Percentiles rank a stretch among this genome's conserved stretches.
Evolutionary conservation across 1,284 basidiomycete genomes (phyloP).

Genomic region (Irpex sp.): DNA sequence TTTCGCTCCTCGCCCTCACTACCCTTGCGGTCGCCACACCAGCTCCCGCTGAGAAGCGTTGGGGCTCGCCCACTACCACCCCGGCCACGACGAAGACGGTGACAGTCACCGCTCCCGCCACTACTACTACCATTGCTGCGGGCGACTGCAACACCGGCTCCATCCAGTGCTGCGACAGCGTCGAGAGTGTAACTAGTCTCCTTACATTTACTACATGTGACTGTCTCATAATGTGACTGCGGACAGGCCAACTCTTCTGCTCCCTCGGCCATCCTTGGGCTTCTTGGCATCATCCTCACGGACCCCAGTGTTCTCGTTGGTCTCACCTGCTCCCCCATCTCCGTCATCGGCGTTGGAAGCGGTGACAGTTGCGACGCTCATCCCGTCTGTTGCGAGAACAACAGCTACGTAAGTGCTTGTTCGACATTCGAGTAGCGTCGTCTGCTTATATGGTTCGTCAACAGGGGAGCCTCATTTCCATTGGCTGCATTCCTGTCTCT

Average conservation of each 20-base stretch:
- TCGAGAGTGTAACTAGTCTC: slow-evolving; percentile 1
- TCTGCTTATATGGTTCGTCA: neutral
- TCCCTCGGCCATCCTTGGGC: too few relatives aligned
- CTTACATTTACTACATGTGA: neutral
- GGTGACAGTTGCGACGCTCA: neutral
- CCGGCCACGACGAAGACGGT: slow-evolving; percentile 4
- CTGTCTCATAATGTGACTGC: neutral
- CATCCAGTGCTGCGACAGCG: slow-evolving; percentile 13
- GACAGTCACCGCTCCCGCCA: slow-evolving; percentile 6
- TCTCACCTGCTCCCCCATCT: neutral
- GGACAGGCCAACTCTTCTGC: too few relatives aligned
- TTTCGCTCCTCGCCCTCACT: slow-evolving; percentile 5
- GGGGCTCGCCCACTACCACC: slow-evolving; percentile 1
- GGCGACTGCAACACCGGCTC: slow-evolving; percentile 10
- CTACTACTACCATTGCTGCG: neutral
- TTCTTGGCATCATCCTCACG: too few relatives aligned
- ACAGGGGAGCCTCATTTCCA: slow-evolving; percentile 5
- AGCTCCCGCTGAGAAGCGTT: neutral
- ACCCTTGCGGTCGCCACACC: slow-evolving; percentile 15
- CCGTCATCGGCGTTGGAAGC: neutral
- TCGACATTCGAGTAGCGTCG: neutral
- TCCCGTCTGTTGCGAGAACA: neutral
- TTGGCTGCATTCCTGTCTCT: slow-evolving; percentile 6
- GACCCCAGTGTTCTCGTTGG: too few relatives aligned
- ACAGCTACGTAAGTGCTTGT: neutral